These are phyloP conservation scores for Scutellaria minor DNA, from an alignment of 257 asterid species.

Conservation along the genomic window DNA sequence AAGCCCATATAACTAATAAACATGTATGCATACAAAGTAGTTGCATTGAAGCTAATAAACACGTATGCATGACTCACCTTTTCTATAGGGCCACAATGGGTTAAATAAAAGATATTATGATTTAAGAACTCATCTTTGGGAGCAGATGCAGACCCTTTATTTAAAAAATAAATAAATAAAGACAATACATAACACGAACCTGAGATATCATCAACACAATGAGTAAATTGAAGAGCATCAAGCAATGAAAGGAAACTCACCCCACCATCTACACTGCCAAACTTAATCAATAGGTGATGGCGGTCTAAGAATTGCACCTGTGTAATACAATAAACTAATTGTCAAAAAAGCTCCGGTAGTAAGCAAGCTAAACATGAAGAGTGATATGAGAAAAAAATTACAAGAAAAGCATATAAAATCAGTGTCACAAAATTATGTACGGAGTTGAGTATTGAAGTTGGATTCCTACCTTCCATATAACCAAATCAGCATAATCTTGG, in stretches of 20 bases:
- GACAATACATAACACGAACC: slow-evolving; percentile 4
- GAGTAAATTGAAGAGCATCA: slow-evolving; percentile 14
- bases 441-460: slow-evolving; percentile 23
- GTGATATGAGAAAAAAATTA: background rate
- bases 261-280: slow-evolving; percentile 98
- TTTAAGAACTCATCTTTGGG: background rate
- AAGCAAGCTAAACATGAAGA: slow-evolving; percentile 26
- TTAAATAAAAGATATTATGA: slow-evolving; percentile 18
- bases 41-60: slow-evolving; percentile 11
- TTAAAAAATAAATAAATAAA: slow-evolving; percentile 2
- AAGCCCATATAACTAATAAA: too few species aligned
- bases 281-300: slow-evolving; percentile 84
- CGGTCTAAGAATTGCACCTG: slow-evolving; percentile 98
- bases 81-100: slow-evolving; percentile 9
- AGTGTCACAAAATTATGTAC: slow-evolving; percentile 14
- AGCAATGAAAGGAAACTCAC: slow-evolving; percentile 59
- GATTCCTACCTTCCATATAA: slow-evolving; percentile 87
- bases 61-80: background rate
- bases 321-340: slow-evolving; percentile 34
- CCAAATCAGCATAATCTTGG: slow-evolving; percentile 94
- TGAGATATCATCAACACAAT: background rate
- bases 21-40: background rate
- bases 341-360: slow-evolving; percentile 30
- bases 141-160: slow-evolving; percentile 12
- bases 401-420: background rate